Evolutionary conservation across 352 stramenopile genomes (phyloP), one percentile per base, ranked within the genome.

Genomic region (Blastocystis sp.): DNA sequence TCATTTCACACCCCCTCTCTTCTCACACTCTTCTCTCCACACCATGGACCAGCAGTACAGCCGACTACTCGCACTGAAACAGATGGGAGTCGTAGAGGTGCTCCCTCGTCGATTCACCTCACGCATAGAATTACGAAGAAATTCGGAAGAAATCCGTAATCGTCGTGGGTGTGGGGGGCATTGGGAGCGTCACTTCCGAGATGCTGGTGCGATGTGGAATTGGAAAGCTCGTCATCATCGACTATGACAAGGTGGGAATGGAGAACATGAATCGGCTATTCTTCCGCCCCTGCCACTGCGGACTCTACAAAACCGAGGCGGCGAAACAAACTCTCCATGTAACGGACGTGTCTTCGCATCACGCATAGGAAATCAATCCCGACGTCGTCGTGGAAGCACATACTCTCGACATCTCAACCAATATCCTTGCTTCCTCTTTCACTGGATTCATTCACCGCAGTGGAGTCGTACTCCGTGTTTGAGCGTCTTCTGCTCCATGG

Each of bases 251-350:
- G 35, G 94, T 96, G 65, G 94, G 96, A 91, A 92, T 96, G 76
- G 94, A 93, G 71, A 96, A 96, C 81, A 96, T 96, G 94, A 96
- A 96, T 91, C 94, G 94, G 45, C 91, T 96, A 41, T 96, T 96
- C 92, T 96, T 96, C 90, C 93, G 94, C 2, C 94, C 94, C 1
- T 93, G 95, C 81, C 94, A 96, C 88, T 94, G 93, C 0, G 94
- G 94, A 62, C 93, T 95, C 92, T 95, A 93, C 90, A 96, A 96
- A 92, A 95, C 93, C 1, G 93, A 94, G 9, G 94, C 94, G 0
- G 94, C 94, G 39, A 95, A 95, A 89, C 93, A 96, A 90, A 95
- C 94, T 12, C 91, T 96, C 50, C 92, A 95, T 92, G 93, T 91
- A 24, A 19, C 62, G 50, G 29, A 65, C 60, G 67, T 79, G 3